A percentile compares a stretch with the other conserved stretches of the same genome.
Evolutionary conservation across 2,329 filamentous ascomycete genomes (phyloP).

Genomic region (Zalaria sp.): DNA sequence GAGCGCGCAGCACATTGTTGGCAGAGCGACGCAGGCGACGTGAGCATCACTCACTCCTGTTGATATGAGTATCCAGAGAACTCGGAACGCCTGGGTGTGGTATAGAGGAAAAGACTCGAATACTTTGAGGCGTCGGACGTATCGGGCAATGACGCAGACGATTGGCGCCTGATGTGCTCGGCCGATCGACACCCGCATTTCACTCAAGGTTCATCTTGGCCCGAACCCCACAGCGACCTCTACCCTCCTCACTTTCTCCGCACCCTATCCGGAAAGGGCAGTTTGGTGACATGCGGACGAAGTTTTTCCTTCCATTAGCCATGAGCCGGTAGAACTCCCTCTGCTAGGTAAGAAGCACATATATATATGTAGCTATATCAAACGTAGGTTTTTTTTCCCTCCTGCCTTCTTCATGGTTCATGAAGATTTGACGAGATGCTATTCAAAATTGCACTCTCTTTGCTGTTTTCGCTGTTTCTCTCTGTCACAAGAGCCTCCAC

Average conservation of each 20-base stretch:
- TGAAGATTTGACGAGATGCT: neutral
- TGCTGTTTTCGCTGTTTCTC: neutral
- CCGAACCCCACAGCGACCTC: neutral
- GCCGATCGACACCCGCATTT: too few species aligned
- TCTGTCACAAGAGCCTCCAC: conserved; percentile 9
- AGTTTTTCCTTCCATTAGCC: conserved; percentile 4
- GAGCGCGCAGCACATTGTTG: neutral
- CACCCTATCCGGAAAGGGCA: neutral
- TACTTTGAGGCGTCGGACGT: too few species aligned
- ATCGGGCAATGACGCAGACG: too few species aligned
- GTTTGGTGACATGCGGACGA: neutral
- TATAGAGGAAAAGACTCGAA: neutral
- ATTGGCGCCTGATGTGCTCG: too few species aligned
- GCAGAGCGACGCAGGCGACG: neutral
- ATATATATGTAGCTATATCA: conserved; percentile 1
- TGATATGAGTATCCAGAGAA: neutral
- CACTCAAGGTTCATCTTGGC: too few species aligned
- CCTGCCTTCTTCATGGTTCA: neutral
- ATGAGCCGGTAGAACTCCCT: neutral
- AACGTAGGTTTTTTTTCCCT: neutral
- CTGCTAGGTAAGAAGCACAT: neutral
- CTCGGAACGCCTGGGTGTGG: neutral
- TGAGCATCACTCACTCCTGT: neutral
- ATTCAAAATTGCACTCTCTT: neutral
- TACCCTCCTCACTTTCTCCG: conserved; percentile 1